Evolutionary conservation across 2,329 filamentous ascomycete genomes (phyloP).

Genomic region (Penicillium sp.): DNA sequence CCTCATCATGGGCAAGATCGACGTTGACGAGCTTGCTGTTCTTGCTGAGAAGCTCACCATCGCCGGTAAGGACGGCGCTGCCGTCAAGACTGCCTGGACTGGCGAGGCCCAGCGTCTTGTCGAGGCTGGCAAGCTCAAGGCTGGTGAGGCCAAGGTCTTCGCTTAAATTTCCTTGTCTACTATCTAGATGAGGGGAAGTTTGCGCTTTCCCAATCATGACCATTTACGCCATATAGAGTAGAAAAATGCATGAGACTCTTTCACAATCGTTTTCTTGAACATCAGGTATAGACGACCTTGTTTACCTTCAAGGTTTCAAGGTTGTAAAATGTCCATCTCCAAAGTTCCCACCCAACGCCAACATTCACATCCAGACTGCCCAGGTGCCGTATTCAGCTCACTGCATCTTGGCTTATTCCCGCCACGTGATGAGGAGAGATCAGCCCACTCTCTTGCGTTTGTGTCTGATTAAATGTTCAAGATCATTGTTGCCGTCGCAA

Average conservation of each 20-base stretch:
- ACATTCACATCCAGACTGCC: neutral
- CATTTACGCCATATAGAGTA: constrained; percentile 18
- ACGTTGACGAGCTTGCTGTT: constrained; percentile 83
- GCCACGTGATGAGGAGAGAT: constrained; percentile 1
- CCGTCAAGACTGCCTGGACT: constrained; percentile 82
- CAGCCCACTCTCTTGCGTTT: neutral
- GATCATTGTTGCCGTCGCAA: neutral
- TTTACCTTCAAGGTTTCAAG: too few species aligned
- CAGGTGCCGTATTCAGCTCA: neutral
- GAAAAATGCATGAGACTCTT: constrained; percentile 8
- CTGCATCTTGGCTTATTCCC: neutral
- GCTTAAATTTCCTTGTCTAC: constrained; percentile 21
- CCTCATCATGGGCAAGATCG: constrained; percentile 81
- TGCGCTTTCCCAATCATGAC: constrained; percentile 13
- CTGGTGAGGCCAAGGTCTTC: constrained; percentile 70
- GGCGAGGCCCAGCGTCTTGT: constrained; percentile 78
- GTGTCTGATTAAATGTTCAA: neutral
- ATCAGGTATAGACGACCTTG: too few species aligned
- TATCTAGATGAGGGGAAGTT: constrained; percentile 7
- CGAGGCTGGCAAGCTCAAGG: constrained; percentile 81
- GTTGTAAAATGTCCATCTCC: too few species aligned
- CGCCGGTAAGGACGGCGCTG: constrained; percentile 72
- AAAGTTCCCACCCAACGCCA: neutral
- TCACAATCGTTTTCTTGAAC: neutral
- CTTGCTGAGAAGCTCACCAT: constrained; percentile 78